Conservation (phyloP, 2,329 filamentous ascomycete species). For the Gaeumannomyces sp. region DNA sequence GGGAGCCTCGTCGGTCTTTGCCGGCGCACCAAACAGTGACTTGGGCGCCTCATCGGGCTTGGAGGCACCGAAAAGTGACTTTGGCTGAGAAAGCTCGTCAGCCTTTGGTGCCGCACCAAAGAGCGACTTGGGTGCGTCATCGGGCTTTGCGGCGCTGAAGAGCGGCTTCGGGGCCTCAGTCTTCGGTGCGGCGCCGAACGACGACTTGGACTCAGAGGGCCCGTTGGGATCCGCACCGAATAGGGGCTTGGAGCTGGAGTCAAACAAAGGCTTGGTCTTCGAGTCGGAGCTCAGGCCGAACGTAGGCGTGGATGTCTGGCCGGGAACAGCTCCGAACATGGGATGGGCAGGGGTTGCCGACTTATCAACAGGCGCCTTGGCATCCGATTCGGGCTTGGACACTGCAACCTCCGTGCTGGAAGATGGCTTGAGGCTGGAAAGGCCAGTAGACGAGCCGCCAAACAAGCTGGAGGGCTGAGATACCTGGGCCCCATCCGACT, state of each 20-base stretch:
- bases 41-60: constrained; percentile 9
- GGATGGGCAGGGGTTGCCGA: neutral
- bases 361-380: constrained; percentile 2
- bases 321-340: constrained; percentile 8
- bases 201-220: constrained; percentile 13
- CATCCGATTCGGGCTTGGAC: neutral
- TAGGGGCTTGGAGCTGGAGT: constrained; percentile 11
- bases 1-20: constrained; percentile 9
- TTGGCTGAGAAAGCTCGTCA: neutral
- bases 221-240: constrained; percentile 12
- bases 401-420: neutral
- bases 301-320: constrained; percentile 1
- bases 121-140: constrained; percentile 16
- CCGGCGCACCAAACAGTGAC: constrained; percentile 11
- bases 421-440: neutral
- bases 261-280: constrained; percentile 15
- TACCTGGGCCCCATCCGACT: neutral
- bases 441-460: neutral
- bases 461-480: neutral
- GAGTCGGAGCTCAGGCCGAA: neutral
- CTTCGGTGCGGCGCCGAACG: constrained; percentile 30
- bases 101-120: constrained; percentile 24
- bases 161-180: constrained; percentile 21
- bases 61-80: constrained; percentile 11
- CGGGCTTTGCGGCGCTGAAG: constrained; percentile 24